Percentiles rank a stretch among this genome's conserved stretches.
Conservation (phyloP, 306 rosid species). For the Abrus precatorius region DNA sequence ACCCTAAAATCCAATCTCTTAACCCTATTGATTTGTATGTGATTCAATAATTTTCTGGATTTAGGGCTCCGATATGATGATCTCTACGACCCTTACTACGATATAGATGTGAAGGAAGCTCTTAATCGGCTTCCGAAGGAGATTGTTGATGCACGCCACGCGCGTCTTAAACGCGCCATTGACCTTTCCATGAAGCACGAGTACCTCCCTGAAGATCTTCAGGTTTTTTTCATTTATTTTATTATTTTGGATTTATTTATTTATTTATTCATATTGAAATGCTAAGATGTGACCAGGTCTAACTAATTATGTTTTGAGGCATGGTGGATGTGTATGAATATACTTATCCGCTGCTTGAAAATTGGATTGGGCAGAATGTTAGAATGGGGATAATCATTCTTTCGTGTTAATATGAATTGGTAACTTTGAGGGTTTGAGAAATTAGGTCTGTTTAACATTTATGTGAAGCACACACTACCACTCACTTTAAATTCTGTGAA, state of each 20-base stretch:
- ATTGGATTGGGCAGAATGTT: neutral
- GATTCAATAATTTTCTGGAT: neutral
- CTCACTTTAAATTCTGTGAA: neutral
- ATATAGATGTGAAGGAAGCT: constrained; percentile 91
- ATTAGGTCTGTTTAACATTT: neutral
- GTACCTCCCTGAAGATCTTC: constrained; percentile 84
- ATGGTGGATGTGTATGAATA: neutral
- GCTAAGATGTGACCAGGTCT: neutral
- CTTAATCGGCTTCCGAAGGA: constrained; percentile 89
- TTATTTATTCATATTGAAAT: neutral
- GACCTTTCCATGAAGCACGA: constrained; percentile 98
- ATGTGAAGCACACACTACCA: neutral
- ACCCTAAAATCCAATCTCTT: constrained; percentile 44
- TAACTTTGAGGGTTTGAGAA: neutral
- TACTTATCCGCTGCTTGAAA: neutral
- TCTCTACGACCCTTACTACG: constrained; percentile 85
- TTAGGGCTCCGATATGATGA: constrained; percentile 95
- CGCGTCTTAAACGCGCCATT: constrained; percentile 95
- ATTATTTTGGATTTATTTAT: neutral
- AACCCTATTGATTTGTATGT: neutral
- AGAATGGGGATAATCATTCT: neutral
- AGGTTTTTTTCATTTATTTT: constrained; percentile 57
- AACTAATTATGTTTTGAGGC: neutral
- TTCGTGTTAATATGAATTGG: neutral
- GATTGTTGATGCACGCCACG: constrained; percentile 90